A percentile compares a stretch with the other conserved stretches of the same genome.
Conservation (phyloP, 257 asterid species). For the Scutellaria barbata region DNA sequence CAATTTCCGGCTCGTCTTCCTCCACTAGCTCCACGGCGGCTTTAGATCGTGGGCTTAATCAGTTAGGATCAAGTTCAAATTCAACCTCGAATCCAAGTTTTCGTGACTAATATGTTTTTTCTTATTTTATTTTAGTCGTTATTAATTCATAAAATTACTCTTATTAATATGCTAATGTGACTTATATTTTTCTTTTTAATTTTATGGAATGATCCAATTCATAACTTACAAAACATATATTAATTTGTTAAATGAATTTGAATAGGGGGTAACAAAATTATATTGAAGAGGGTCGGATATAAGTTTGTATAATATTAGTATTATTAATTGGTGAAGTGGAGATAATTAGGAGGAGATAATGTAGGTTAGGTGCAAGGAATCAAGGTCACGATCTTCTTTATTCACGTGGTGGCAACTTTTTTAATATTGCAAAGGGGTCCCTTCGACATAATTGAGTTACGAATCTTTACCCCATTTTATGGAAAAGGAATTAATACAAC, state of each 20-base stretch:
- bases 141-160: background rate
- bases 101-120: slow-evolving; percentile 33
- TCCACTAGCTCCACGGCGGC: background rate
- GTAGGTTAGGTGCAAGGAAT: slow-evolving; percentile 52
- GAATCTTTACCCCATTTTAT: slow-evolving; percentile 38
- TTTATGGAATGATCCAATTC: background rate
- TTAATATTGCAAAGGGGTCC: slow-evolving; percentile 37
- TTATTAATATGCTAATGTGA: slow-evolving; percentile 4
- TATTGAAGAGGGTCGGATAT: too few species aligned
- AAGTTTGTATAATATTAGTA: slow-evolving; percentile 15
- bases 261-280: background rate
- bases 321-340: slow-evolving; percentile 31
- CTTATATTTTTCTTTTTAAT: slow-evolving; percentile 29
- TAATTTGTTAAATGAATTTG: too few species aligned
- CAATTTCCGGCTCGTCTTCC: slow-evolving; percentile 54
- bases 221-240: too few species aligned
- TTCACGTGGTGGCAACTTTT: slow-evolving; percentile 58
- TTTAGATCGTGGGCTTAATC: slow-evolving; percentile 12
- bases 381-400: slow-evolving; percentile 57
- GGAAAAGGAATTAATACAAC: background rate
- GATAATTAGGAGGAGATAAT: slow-evolving; percentile 35
- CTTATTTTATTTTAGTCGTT: background rate
- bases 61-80: slow-evolving; percentile 33
- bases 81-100: slow-evolving; percentile 21
- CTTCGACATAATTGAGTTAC: slow-evolving; percentile 35